A percentile compares a stretch with the other conserved stretches of the same genome.
phyloP scores from a whole-genome alignment of 106 monocot genomes.

The Xerophyta viscosa region DNA sequence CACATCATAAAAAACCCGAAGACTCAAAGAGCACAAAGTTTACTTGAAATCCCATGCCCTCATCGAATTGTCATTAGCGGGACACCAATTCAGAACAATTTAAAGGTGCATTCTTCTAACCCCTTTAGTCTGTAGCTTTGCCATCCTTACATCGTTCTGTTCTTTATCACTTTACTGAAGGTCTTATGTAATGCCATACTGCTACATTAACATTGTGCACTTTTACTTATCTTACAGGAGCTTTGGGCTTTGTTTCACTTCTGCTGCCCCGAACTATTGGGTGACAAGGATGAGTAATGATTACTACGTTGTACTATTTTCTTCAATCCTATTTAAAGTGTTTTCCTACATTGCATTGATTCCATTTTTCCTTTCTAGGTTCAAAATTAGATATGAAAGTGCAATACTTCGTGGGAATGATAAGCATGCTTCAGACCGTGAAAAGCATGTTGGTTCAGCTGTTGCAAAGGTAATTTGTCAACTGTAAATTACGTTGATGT shows the following conservation, averaged over 20 bases:
- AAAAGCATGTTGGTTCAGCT: constrained; percentile 81
- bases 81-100: constrained; percentile 94
- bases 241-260: constrained; percentile 94
- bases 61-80: constrained; percentile 97
- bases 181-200: too few species aligned
- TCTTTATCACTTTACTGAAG: too few species aligned
- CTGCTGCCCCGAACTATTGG: constrained; percentile 84
- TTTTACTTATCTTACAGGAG: constrained; percentile 45
- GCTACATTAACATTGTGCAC: neutral
- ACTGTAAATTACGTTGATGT: too few species aligned
- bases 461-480: constrained; percentile 82
- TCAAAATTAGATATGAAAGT: constrained; percentile 76
- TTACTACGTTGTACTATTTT: neutral
- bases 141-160: too few species aligned
- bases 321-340: too few species aligned
- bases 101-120: constrained; percentile 48
- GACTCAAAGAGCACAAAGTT: constrained; percentile 83
- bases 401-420: constrained; percentile 89
- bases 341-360: too few species aligned
- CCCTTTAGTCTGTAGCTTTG: too few species aligned
- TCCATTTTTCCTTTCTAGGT: constrained; percentile 37
- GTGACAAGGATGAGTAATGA: constrained; percentile 79
- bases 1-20: constrained; percentile 94
- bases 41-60: constrained; percentile 70
- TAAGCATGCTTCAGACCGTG: constrained; percentile 73